Evolutionary conservation across 1,284 basidiomycete genomes (phyloP).

Genomic region (Mycena sp.): DNA sequence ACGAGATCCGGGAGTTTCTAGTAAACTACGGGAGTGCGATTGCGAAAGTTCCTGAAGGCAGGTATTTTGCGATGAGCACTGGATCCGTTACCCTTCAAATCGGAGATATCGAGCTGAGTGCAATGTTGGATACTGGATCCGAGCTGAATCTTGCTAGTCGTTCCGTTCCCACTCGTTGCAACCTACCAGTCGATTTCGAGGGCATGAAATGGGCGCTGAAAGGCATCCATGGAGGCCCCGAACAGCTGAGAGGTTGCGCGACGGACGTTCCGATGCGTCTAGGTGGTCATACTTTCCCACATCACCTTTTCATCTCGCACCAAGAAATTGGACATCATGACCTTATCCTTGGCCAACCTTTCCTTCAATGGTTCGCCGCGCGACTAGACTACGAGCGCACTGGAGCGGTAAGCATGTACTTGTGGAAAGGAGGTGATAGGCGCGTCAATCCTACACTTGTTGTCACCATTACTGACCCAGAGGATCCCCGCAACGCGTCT

Average conservation of each 20-base stretch:
- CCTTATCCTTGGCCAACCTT: constrained; percentile 34
- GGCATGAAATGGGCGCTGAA: constrained; percentile 39
- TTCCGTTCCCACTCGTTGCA: background rate
- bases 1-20: background rate
- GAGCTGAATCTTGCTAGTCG: constrained; percentile 34
- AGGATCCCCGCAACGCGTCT: constrained; percentile 12
- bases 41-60: background rate
- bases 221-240: constrained; percentile 36
- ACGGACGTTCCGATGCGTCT: constrained; percentile 13
- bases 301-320: constrained; percentile 14
- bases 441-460: constrained; percentile 2
- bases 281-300: constrained; percentile 5
- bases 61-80: constrained; percentile 11
- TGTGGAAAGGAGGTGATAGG: background rate
- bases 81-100: background rate
- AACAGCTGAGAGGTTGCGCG: constrained; percentile 8
- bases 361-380: constrained; percentile 32
- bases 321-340: constrained; percentile 28
- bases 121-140: constrained; percentile 35
- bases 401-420: constrained; percentile 21
- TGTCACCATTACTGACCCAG: constrained; percentile 22
- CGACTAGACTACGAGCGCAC: constrained; percentile 36
- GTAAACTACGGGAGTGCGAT: constrained; percentile 3
- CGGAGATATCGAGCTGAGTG: background rate
- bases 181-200: constrained; percentile 35